Base-by-base conservation (phyloP, 306 rosid genomes). In the Sophora flavescens region DNA sequence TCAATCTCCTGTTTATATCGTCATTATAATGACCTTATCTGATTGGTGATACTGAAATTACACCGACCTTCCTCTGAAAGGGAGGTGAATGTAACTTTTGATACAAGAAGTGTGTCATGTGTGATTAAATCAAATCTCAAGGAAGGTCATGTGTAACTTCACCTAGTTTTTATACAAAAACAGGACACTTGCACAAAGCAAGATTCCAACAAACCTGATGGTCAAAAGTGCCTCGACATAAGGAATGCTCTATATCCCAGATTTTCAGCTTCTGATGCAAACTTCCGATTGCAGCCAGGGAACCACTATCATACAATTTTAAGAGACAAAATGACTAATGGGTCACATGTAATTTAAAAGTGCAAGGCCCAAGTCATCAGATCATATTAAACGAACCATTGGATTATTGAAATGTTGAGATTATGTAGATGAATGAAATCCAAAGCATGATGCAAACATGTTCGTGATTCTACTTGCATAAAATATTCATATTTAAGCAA, bases 231-330 rank as follows among this genome's bases (percentile, higher is more conserved):
- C 82, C 70, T 59, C 97, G 95, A 39, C 92, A 75, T 8, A 68
- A 39, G 0, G 93, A 88, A 66, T 88, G 92, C 79, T 85, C 95
- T 67, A 95, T 36, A 78, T 95, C 97, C 98, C 97, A 92, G 64
- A 94, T 85, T 28, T 81, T 45, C 51, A 95, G 87, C 78, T 87
- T 90, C 4, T 72, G 59, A 82, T 95, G 97, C 97, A 95, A 74
- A 70, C 97, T 50, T 52, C n/a, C n/a, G n/a, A 90, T 81, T 52
- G 93, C 96, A 11, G 87, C 96, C 98, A 95, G 90, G 9, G 84
- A 74, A 71, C 47, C 82, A 82, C 97, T 92, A 70, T 63, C 41
- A 67, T 68, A 28, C 30, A 28, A 28, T 78, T 81, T 71, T 9
- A 52, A 74, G 76, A 57, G 50, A 82, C 38, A 45, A 75, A 68